Evolutionary conservation across 768 basidiomycete species (phyloP).

Genomic region (Amanita polypyramis): DNA sequence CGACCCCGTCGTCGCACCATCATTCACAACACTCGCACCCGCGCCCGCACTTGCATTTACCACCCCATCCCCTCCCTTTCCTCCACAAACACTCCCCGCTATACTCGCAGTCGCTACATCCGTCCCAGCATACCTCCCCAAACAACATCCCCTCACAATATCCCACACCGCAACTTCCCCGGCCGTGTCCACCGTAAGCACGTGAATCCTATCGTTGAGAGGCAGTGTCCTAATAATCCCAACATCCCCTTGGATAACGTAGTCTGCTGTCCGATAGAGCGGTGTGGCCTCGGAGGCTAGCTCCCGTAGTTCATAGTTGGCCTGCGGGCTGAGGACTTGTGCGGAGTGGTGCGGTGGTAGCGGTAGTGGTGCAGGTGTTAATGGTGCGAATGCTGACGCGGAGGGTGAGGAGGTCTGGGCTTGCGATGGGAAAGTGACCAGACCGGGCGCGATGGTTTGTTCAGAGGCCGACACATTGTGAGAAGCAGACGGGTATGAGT

Average conservation of each 20-base stretch:
- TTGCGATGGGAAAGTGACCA: too few species aligned
- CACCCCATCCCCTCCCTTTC: constrained; percentile 13
- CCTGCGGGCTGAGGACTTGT: constrained; percentile 20
- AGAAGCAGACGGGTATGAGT: too few species aligned
- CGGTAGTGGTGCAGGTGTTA: constrained; percentile 16
- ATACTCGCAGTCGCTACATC: constrained; percentile 54
- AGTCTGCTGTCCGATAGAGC: constrained; percentile 45
- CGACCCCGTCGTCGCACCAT: constrained; percentile 12
- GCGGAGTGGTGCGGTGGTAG: not conserved
- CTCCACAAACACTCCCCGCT: constrained; percentile 32
- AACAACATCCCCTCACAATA: constrained; percentile 66
- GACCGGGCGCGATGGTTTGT: too few species aligned
- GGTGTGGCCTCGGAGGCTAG: constrained; percentile 70
- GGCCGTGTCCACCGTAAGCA: constrained; percentile 79
- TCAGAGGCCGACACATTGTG: too few species aligned
- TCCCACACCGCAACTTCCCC: constrained; percentile 93
- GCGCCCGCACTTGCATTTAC: not conserved
- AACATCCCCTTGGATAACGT: constrained; percentile 60
- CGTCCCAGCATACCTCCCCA: constrained; percentile 56
- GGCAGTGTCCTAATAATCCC: constrained; percentile 78
- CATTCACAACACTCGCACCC: constrained; percentile 16
- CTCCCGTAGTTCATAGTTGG: constrained; percentile 62
- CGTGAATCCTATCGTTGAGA: constrained; percentile 84
- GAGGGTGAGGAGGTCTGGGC: not conserved
- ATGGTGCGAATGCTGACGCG: constrained; percentile 11